phyloP scores from a whole-genome alignment of 2,329 filamentous ascomycete species.

The Trichophyton simii region DNA sequence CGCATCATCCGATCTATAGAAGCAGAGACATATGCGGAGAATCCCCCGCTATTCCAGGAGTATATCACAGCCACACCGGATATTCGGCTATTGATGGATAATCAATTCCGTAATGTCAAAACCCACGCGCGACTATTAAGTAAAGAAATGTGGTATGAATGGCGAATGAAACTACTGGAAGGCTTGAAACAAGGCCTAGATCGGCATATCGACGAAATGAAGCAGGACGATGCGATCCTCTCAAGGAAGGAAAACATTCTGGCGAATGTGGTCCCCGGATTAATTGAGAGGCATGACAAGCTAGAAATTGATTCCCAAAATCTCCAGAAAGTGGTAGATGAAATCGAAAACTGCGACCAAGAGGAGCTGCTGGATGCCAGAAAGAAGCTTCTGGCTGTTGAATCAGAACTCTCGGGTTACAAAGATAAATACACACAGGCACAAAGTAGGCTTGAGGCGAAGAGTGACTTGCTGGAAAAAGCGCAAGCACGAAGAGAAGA shows the following conservation, averaged over 20 bases:
- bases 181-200: constrained; percentile 70
- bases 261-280: constrained; percentile 51
- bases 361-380: constrained; percentile 63
- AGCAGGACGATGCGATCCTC: constrained; percentile 55
- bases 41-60: constrained; percentile 80
- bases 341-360: constrained; percentile 53
- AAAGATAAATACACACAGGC: constrained; percentile 54
- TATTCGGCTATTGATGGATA: constrained; percentile 79
- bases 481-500: constrained; percentile 55
- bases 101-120: constrained; percentile 95
- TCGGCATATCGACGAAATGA: constrained; percentile 64
- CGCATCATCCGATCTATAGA: constrained; percentile 86
- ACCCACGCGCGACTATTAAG: constrained; percentile 78
- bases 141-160: constrained; percentile 97
- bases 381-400: constrained; percentile 51
- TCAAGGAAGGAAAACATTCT: constrained; percentile 57
- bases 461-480: constrained; percentile 51
- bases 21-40: constrained; percentile 73
- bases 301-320: constrained; percentile 53
- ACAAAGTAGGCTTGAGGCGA: constrained; percentile 53
- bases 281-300: constrained; percentile 48
- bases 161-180: constrained; percentile 79
- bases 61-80: constrained; percentile 78
- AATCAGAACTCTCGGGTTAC: constrained; percentile 58
- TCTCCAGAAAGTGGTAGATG: constrained; percentile 58